Conservation (phyloP, 176 grass and related monocot genomes). For the Juncus effusus region DNA sequence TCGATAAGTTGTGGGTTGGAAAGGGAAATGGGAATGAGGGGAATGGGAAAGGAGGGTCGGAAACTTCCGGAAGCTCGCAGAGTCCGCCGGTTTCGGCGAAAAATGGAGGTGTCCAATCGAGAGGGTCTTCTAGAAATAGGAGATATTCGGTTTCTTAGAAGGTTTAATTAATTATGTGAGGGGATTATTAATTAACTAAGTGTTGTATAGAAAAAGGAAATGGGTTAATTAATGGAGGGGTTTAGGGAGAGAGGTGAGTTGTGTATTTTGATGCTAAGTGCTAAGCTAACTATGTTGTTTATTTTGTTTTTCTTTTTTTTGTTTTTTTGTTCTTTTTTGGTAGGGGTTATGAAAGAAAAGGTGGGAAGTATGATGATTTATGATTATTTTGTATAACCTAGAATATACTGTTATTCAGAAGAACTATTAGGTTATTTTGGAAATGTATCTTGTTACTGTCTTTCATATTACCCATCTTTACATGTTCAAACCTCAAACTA, state of each 20-base stretch:
- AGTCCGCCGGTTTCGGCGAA: constrained; percentile 63
- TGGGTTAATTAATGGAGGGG: constrained; percentile 10
- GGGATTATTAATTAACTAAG: neutral
- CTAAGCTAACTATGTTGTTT: constrained; percentile 27
- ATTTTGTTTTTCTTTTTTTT: constrained; percentile 19
- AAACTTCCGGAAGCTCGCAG: constrained; percentile 85
- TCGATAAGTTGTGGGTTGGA: constrained; percentile 75
- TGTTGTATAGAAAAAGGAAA: constrained; percentile 53
- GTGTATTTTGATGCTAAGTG: constrained; percentile 3
- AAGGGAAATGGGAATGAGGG: constrained; percentile 42
- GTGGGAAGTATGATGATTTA: constrained; percentile 7
- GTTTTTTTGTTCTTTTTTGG: constrained; percentile 14
- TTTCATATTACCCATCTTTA: too few relatives aligned
- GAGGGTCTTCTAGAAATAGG: constrained; percentile 58
- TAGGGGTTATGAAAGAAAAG: constrained; percentile 11
- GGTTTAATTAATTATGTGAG: neutral
- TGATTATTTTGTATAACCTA: constrained; percentile 24
- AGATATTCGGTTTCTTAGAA: constrained; percentile 80
- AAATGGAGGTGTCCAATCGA: constrained; percentile 53
- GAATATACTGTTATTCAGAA: constrained; percentile 1
- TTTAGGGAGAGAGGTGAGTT: neutral
- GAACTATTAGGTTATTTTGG: constrained; percentile 25
- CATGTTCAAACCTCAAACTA: too few relatives aligned
- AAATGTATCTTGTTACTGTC: constrained; percentile 14
- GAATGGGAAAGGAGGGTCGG: constrained; percentile 52